A percentile compares a stretch with the other conserved stretches of the same genome.
Evolutionary conservation across 2,329 filamentous ascomycete genomes (phyloP).

Genomic region (Ceratocystis cacaofunesta): DNA sequence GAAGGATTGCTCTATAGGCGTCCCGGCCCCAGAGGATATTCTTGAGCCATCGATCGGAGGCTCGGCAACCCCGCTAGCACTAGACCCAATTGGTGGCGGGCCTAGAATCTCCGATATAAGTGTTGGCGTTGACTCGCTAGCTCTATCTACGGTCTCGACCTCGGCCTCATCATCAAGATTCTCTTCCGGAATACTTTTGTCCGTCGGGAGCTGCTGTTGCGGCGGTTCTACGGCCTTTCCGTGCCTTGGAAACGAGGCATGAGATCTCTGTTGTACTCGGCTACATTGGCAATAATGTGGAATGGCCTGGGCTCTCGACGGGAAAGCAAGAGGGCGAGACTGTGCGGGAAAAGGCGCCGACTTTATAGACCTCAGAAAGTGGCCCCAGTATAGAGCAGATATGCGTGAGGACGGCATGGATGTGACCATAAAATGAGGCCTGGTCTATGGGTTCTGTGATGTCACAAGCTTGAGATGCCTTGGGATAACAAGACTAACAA

Average conservation of each 20-base stretch:
- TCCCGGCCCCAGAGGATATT: background rate
- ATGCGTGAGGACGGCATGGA: background rate
- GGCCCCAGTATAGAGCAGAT: background rate
- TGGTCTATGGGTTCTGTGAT: no score
- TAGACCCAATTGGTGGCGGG: background rate
- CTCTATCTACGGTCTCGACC: background rate
- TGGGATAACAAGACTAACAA: background rate
- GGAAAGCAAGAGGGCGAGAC: background rate
- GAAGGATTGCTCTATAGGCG: background rate
- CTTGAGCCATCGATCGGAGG: background rate
- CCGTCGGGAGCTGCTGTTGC: background rate
- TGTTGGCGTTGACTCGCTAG: background rate
- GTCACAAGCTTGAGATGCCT: background rate
- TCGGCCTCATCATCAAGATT: background rate
- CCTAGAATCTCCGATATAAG: constrained; percentile 5
- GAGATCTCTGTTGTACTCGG: background rate
- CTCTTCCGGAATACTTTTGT: background rate
- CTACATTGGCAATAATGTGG: background rate
- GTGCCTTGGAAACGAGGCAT: constrained; percentile 14
- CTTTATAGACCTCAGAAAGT: background rate
- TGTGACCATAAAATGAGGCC: background rate
- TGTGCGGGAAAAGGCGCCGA: background rate
- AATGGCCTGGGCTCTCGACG: background rate
- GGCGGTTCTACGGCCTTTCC: constrained; percentile 17
- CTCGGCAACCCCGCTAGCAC: background rate